phyloP scores from a whole-genome alignment of 140 eudicot genomes.

The Anethum foeniculum region DNA sequence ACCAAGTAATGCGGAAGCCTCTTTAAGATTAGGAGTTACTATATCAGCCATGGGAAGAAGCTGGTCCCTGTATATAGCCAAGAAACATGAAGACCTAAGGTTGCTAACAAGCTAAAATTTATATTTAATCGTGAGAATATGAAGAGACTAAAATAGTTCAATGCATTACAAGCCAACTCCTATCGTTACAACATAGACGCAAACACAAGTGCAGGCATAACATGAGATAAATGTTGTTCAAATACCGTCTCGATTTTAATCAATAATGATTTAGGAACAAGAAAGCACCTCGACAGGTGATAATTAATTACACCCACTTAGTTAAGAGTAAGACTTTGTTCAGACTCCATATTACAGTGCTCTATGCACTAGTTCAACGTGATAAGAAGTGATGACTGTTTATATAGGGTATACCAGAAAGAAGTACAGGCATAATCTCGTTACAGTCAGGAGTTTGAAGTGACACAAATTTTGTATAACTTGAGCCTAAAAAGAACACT shows the following conservation, averaged over 20 bases:
- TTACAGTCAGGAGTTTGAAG: not conserved
- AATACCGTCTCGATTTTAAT: not conserved
- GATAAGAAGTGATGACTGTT: not conserved
- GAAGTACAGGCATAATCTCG: not conserved
- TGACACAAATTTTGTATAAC: not conserved
- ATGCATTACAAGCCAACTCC: not conserved
- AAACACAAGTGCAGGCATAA: constrained; percentile 2
- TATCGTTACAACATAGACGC: not conserved
- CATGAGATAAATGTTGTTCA: not conserved
- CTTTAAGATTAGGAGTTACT: constrained; percentile 85
- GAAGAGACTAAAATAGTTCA: not conserved
- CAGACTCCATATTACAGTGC: not conserved
- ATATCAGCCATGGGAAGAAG: constrained; percentile 89
- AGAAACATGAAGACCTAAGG: not conserved
- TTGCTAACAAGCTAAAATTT: not conserved
- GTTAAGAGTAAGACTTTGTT: not conserved
- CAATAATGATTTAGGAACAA: not conserved
- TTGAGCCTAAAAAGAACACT: not conserved
- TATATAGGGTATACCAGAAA: not conserved
- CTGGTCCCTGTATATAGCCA: constrained; percentile 44
- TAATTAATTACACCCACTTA: not conserved
- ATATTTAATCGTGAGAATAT: not conserved
- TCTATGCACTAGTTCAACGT: not conserved
- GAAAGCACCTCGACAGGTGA: not conserved
- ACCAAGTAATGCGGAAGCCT: constrained; percentile 85